These are phyloP conservation scores for Phyllosticta paracitricarpa DNA, from an alignment of 2,329 filamentous ascomycete species.

Conservation along the genomic window DNA sequence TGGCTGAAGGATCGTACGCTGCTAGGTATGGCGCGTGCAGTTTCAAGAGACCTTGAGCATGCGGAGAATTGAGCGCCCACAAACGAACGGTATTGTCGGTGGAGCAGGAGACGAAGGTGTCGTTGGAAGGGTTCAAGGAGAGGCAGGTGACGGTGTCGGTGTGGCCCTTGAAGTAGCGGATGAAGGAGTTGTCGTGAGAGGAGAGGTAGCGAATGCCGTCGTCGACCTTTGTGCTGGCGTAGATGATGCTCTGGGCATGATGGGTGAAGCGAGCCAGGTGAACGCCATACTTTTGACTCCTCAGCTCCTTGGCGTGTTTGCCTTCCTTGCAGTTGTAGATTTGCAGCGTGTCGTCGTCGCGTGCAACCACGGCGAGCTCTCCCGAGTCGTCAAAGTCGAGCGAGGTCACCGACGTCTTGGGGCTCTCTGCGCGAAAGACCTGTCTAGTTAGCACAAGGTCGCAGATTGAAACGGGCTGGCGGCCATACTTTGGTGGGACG, in stretches of 20 bases:
- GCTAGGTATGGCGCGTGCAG: slow-evolving; percentile 73
- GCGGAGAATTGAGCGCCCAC: slow-evolving; percentile 77
- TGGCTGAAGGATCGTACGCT: slow-evolving; percentile 85
- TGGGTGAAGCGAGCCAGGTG: slow-evolving; percentile 93
- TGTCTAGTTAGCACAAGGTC: background rate
- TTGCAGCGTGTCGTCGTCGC: slow-evolving; percentile 90
- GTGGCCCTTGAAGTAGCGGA: slow-evolving; percentile 93
- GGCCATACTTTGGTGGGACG: slow-evolving; percentile 46
- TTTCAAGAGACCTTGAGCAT: slow-evolving; percentile 69
- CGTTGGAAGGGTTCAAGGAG: slow-evolving; percentile 71
- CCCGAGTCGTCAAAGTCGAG: slow-evolving; percentile 95
- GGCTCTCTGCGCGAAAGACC: slow-evolving; percentile 35
- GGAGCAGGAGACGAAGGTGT: slow-evolving; percentile 86
- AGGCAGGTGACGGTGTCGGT: slow-evolving; percentile 74
- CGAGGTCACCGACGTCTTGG: slow-evolving; percentile 63
- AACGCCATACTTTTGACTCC: slow-evolving; percentile 94
- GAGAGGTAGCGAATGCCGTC: slow-evolving; percentile 79
- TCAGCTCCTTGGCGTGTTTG: slow-evolving; percentile 74
- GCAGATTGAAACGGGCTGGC: slow-evolving; percentile 22
- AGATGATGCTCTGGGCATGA: slow-evolving; percentile 80
- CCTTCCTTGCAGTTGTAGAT: slow-evolving; percentile 92
- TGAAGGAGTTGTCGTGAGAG: slow-evolving; percentile 91
- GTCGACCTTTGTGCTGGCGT: slow-evolving; percentile 92
- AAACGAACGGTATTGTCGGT: slow-evolving; percentile 84
- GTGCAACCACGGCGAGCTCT: slow-evolving; percentile 81